Evolutionary conservation across 805 yeast genomes (phyloP).

Genomic region (Kodamaea fukazawae): DNA sequence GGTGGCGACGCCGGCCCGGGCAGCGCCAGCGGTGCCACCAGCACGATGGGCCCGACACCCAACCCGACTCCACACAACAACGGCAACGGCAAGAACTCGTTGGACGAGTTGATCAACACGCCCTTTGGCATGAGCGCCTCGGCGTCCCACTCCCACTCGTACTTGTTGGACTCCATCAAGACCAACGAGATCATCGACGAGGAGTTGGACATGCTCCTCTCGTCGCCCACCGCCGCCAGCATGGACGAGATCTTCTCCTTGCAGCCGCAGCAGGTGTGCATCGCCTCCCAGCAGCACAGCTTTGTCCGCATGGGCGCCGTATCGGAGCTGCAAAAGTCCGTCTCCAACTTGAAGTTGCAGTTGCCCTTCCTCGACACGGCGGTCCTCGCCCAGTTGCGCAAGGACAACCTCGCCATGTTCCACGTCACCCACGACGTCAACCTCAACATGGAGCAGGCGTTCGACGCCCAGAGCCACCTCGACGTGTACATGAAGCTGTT

Average conservation of each 20-base stretch:
- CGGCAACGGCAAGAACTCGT: conserved; percentile 6
- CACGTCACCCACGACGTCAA: conserved; percentile 3
- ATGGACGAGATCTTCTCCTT: conserved; percentile 3
- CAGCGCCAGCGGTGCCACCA: not conserved
- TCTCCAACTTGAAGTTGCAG: not conserved
- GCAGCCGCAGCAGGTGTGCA: conserved; percentile 2
- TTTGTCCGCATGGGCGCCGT: conserved; percentile 1
- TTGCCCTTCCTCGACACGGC: not conserved
- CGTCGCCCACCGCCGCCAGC: conserved; percentile 21
- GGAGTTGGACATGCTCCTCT: conserved; percentile 28
- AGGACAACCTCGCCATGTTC: conserved; percentile 6
- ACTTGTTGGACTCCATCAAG: conserved; percentile 17
- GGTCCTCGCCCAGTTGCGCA: conserved; percentile 2
- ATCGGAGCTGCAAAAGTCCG: not conserved
- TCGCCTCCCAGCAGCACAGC: conserved; percentile 3
- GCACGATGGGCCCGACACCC: conserved; percentile 2
- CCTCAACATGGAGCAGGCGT: conserved; percentile 6
- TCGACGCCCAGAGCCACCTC: not conserved
- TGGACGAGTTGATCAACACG: conserved; percentile 27
- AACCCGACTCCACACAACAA: conserved; percentile 5
- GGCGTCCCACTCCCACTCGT: conserved; percentile 3
- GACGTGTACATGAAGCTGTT: conserved; percentile 6
- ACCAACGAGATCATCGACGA: conserved; percentile 28
- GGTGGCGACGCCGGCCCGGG: not conserved
- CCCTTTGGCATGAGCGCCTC: conserved; percentile 24